These are phyloP conservation scores for Pisolithus thermaeus DNA, from an alignment of 1,284 basidiomycete genomes.

Conservation along the genomic window DNA sequence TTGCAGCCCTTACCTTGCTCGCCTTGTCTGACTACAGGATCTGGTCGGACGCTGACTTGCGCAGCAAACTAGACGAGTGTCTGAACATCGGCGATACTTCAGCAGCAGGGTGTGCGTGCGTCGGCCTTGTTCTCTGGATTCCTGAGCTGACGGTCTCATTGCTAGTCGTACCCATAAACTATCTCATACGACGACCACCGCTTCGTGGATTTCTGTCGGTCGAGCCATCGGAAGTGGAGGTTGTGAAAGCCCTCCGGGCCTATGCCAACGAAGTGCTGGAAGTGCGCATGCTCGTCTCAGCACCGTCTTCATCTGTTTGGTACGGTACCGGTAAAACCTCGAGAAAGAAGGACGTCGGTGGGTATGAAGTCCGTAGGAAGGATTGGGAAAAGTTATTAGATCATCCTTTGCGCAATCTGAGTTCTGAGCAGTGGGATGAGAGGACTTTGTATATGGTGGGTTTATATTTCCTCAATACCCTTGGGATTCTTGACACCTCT, in stretches of 20 bases:
- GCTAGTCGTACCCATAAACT: constrained; percentile 53
- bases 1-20: constrained; percentile 44
- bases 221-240: constrained; percentile 37
- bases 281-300: constrained; percentile 50
- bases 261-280: constrained; percentile 44
- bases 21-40: constrained; percentile 62
- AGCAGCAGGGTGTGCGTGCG: constrained; percentile 45
- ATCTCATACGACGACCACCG: constrained; percentile 39
- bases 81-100: constrained; percentile 6
- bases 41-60: constrained; percentile 51
- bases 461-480: background rate
- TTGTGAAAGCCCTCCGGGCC: constrained; percentile 51
- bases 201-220: constrained; percentile 23
- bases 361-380: constrained; percentile 56
- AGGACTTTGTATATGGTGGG: constrained; percentile 62
- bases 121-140: constrained; percentile 4
- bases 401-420: constrained; percentile 26
- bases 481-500: background rate
- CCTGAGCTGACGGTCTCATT: constrained; percentile 9
- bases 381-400: constrained; percentile 31
- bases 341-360: constrained; percentile 30
- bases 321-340: constrained; percentile 26
- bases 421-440: constrained; percentile 51
- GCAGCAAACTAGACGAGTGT: constrained; percentile 39
- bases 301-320: constrained; percentile 36